These are phyloP conservation scores for Wickerhamomyces hampshirensis DNA, from an alignment of 805 yeast genomes.

Conservation along the genomic window DNA sequence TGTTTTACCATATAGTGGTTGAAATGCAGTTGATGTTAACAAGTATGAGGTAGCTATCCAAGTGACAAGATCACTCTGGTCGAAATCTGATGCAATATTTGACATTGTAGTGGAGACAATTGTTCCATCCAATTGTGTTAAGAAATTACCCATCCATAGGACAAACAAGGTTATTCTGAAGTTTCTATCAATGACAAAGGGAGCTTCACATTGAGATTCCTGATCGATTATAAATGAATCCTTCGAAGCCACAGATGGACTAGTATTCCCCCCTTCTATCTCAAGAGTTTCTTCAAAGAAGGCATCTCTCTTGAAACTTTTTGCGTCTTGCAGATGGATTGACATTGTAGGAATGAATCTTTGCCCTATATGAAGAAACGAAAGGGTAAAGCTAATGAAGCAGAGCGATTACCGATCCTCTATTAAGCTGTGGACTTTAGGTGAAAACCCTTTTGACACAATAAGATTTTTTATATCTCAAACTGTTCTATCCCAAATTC, in stretches of 20 bases:
- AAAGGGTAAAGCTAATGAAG: no score
- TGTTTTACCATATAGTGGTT: conserved; percentile 67
- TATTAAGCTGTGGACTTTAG: no score
- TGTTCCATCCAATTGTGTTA: conserved; percentile 56
- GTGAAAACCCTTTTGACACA: no score
- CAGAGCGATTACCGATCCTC: no score
- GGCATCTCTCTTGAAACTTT: background rate
- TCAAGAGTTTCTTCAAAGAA: background rate
- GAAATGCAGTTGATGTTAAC: conserved; percentile 67
- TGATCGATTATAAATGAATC: background rate
- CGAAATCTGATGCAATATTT: conserved; percentile 54
- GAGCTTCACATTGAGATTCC: background rate
- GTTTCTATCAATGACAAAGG: conserved; percentile 6
- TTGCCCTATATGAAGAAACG: no score
- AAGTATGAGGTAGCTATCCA: conserved; percentile 76
- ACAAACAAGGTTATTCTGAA: conserved; percentile 21
- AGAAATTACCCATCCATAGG: conserved; percentile 41
- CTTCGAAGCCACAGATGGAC: background rate
- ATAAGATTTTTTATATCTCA: no score
- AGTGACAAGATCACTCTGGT: conserved; percentile 43
- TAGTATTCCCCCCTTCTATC: background rate
- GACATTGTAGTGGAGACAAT: conserved; percentile 55
- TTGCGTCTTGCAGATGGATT: background rate
- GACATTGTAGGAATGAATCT: no score
- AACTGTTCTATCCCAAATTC: no score